Conservation (phyloP, 768 basidiomycete species). For the Rhodotorula toruloides region DNA sequence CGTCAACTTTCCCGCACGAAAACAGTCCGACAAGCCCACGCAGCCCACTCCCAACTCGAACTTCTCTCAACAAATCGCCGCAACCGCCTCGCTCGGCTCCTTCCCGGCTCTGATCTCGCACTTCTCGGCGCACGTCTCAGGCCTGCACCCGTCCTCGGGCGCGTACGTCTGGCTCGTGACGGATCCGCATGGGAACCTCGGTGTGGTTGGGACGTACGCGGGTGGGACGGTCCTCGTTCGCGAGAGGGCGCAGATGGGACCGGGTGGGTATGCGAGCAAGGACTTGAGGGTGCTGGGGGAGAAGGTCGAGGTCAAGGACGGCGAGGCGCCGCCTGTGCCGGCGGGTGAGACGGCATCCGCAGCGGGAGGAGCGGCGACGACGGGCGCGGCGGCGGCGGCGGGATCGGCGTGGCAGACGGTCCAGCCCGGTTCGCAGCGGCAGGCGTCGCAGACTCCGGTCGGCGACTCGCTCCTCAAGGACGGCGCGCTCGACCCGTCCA, state of each 20-base stretch:
- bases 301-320: conserved; percentile 4
- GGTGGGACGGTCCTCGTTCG: conserved; percentile 76
- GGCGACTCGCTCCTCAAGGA: conserved; percentile 3
- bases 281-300: conserved; percentile 29
- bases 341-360: not conserved
- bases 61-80: conserved; percentile 6
- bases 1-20: conserved; percentile 4
- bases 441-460: not conserved
- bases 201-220: conserved; percentile 78
- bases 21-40: conserved; percentile 46
- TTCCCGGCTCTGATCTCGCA: conserved; percentile 65
- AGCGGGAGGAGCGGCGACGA: not conserved
- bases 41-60: conserved; percentile 62
- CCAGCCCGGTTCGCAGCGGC: not conserved
- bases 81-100: conserved; percentile 53
- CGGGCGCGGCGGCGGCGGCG: not conserved
- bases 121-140: conserved; percentile 68
- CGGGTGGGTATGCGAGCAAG: conserved; percentile 5
- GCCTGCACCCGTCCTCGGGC: conserved; percentile 58
- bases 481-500: not conserved
- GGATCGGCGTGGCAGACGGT: conserved; percentile 16
- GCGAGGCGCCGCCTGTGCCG: not conserved
- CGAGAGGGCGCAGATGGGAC: conserved; percentile 43
- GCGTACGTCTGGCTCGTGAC: conserved; percentile 83
- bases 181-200: conserved; percentile 59